phyloP scores from a whole-genome alignment of 495 filamentous ascomycete genomes.

The Lepidopterella palustris region DNA sequence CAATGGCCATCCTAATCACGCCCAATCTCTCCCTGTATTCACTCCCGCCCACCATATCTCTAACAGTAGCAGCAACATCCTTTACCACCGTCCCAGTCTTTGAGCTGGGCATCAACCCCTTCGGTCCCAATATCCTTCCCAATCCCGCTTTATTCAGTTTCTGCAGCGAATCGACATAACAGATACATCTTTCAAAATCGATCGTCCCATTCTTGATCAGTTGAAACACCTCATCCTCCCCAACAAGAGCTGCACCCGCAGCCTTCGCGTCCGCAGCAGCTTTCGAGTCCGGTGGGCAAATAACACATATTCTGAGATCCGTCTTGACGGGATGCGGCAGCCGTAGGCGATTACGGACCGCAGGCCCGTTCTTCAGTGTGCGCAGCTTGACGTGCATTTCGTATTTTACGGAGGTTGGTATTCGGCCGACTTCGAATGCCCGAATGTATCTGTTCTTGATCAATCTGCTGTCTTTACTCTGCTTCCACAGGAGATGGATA shows the following conservation, averaged over 20 bases:
- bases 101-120: constrained; percentile 81
- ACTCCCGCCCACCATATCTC: constrained; percentile 72
- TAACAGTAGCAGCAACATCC: constrained; percentile 62
- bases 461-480: no score
- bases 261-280: constrained; percentile 60
- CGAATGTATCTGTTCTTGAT: constrained; percentile 64
- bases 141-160: constrained; percentile 70
- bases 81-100: constrained; percentile 84
- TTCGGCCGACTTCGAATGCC: constrained; percentile 81
- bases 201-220: constrained; percentile 65
- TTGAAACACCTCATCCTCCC: constrained; percentile 79
- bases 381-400: constrained; percentile 75
- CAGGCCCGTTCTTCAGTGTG: constrained; percentile 72
- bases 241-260: constrained; percentile 73
- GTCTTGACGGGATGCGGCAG: constrained; percentile 86
- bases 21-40: constrained; percentile 82
- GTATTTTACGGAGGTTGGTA: constrained; percentile 70
- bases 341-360: constrained; percentile 77
- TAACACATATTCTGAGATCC: constrained; percentile 77
- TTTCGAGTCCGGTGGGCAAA: constrained; percentile 70
- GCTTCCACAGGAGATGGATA: background rate
- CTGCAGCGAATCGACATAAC: constrained; percentile 67
- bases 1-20: constrained; percentile 79
- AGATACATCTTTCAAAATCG: constrained; percentile 83
- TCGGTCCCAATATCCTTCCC: constrained; percentile 77